Evolutionary conservation across 257 asterid genomes (phyloP), one percentile per base, ranked within the genome.

Genomic region (Hygrophila difformis): DNA sequence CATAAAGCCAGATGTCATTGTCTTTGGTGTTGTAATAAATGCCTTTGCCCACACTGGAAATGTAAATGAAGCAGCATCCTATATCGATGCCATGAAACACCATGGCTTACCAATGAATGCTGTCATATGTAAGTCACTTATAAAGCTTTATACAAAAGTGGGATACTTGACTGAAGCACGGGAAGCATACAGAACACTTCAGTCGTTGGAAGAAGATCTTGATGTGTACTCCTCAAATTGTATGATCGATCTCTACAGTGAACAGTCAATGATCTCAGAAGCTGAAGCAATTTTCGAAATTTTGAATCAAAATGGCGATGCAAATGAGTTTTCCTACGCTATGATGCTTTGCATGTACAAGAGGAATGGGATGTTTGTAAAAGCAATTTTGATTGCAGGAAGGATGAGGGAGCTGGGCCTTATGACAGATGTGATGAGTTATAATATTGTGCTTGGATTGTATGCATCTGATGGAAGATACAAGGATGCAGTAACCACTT

Each of bases 301-400:
- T 31, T 51, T 91, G 80, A 78, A 56, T 67, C 55, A 43, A 29
- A 67, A 67, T 18, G 81, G 85, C 11, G 53, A 43, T 8, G 96
- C 98, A 2, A 86, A 82, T 39, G 98, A 91, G 51, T 91, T 91
- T 52, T 66, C 98, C 15, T 77, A 86, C 57, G 95, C 98, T 35
- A 86, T 86, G 98, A 91, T 82, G 96, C 15, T 91, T 57, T 80
- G 94, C 43, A 78, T 91, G 98, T 86, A 91, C 64, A 82, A 68
- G 69, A 79, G 81, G 76, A 86, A 78, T 34, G 84, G 92, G 18
- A 72, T 73, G 52, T 80, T 86, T 34, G 36, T 49, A 36, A 96
- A 86, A 44, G 98, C 93, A 1, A 57, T 62, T 61, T 50, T 57
- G 60, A 73, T 80, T 58, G 93, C 88, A 12, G 55, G 52, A 37